Base-by-base conservation (phyloP, 495 filamentous ascomycete genomes). In the Penicillium argentinense region DNA sequence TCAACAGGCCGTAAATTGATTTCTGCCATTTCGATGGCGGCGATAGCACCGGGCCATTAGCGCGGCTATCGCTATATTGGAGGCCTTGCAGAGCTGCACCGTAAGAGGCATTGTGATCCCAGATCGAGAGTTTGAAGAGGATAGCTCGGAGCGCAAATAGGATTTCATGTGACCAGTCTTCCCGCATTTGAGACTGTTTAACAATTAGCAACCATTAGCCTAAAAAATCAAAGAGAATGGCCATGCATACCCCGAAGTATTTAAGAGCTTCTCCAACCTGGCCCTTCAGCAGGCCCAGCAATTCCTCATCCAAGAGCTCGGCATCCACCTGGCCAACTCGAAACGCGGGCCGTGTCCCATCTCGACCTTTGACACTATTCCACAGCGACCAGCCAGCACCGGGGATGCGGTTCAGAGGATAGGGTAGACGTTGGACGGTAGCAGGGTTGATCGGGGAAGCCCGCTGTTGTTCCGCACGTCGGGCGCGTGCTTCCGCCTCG, bases 321-420 rank as follows among this genome's bases (percentile, higher is more conserved):
- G 93, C 91, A 66, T 99, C 93, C 19, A 99, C 87, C 73, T 99
- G 93, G 5, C 92, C 91, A 9, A 99, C 95, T 29, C 93, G 83
- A 63, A 95, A 96, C 8, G 88, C 86, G 6, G 93, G 95, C 14
- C 79, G 72, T 16, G 85, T 91, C 18, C 88, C 88, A 49, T 89
- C 87, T 39, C 85, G 78, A n/a, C 82, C 84, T 22, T 76, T 82
- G 45, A 96, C 74, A 5, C 71, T 58, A 55, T 88, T 82, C 84
- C 87, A 95, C 54, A 82, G 60, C 29, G 71, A 72, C 37, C 84
- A 53, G 1, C 81, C 76, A 5, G 79, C 76, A 34, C 67, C 53
- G 18, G 81, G 78, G 16, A 91, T 41, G 29, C 72, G 69, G 28
- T 78, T 76, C 37, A 90, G 67, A 11, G 85, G 87, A 51, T 70